Conservation (phyloP, 2,329 filamentous ascomycete genomes). For the Fusarium sp. region DNA sequence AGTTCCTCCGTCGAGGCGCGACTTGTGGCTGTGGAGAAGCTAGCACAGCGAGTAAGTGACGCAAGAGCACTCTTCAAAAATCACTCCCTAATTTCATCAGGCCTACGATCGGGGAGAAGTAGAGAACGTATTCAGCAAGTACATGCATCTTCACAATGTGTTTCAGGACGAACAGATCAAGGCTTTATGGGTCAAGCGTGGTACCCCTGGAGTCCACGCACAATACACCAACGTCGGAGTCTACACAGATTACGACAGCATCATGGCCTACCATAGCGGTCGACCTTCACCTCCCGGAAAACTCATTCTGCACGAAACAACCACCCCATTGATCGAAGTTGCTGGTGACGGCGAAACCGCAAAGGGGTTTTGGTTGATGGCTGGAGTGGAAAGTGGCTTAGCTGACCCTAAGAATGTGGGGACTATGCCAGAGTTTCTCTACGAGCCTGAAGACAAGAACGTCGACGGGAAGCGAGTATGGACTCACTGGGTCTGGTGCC, state of each 20-base stretch:
- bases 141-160: not conserved
- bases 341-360: not conserved
- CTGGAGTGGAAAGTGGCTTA: not conserved
- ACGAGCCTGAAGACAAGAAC: not conserved
- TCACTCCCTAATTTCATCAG: rapidly evolving
- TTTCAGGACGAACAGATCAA: not conserved
- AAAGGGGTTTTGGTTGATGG: not conserved
- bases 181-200: not conserved
- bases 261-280: not conserved
- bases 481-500: not conserved
- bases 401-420: not conserved
- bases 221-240: not conserved
- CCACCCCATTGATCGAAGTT: not conserved
- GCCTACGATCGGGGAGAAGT: not conserved
- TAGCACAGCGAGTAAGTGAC: not conserved
- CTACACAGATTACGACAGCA: not conserved
- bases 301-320: not conserved
- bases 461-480: rapidly evolving
- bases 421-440: not conserved
- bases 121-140: not conserved
- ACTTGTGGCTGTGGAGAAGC: not conserved
- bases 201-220: not conserved
- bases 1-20: not conserved
- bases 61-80: rapidly evolving
- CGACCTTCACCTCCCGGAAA: not conserved